Base-by-base conservation (phyloP, 2,329 filamentous ascomycete genomes). In the Rhinocladiella similis region DNA sequence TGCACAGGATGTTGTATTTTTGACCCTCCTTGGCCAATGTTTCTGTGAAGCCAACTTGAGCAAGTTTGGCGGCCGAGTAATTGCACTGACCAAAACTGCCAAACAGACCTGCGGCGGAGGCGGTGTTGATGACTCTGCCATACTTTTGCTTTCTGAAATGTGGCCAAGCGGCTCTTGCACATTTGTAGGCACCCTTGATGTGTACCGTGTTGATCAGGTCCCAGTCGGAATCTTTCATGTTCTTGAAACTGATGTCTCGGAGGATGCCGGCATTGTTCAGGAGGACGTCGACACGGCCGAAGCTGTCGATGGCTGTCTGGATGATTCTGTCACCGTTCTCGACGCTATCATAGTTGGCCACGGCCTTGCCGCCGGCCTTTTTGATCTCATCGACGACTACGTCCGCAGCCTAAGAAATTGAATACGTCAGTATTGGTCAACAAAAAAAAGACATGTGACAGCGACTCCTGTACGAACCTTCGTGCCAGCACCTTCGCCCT, bases 81-180 rank as follows among this genome's bases (percentile, higher is more conserved):
- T 97, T 97, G 73, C 87, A 85, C 79, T 97, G 93, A 64, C 93
- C 94, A 70, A 97, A 97, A 77, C 85, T 94, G 69, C 94, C 94
- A 73, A 96, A 97, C 52, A 99, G 82, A 68, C 94, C 94, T 60
- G 94, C 92, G 55, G 91, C 91, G n/a, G 93, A 97, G 36, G 93
- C 86, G 20, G 94, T 97, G 82, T 95, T 97, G 78, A 99, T 96
- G 65, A 99, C 82, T 68, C 94, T 86, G 62, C 94, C 94, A 73
- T 90, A 99, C 84, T 97, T 97, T 78, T 99, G 94, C 80, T 97
- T 97, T 70, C 93, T 85, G 83, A 99, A 97, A 76, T 97, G 82
- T 58, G 93, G 91, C 93, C 94, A 99, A 50, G 94, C 94, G 62
- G 94, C 94, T 74, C 86, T 87, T 60, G 94, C 83, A 74, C 90